phyloP scores from a whole-genome alignment of 768 basidiomycete genomes.

The Lepiota venenata region DNA sequence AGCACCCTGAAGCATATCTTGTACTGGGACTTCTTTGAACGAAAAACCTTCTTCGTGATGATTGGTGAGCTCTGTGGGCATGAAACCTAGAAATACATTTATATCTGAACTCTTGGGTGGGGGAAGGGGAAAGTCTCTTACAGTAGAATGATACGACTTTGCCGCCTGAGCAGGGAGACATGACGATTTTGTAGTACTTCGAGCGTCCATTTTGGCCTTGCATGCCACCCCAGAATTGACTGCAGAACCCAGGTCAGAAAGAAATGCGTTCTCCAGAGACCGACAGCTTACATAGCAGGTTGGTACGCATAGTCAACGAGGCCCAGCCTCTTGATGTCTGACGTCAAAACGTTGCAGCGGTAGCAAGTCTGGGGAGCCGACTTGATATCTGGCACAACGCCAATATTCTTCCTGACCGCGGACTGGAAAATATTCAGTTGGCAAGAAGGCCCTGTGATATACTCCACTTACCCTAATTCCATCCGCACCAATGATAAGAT shows the following conservation, averaged over 20 bases:
- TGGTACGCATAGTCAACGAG: conserved; percentile 26
- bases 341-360: conserved; percentile 26
- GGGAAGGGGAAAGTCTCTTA: conserved; percentile 2
- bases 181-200: conserved; percentile 32
- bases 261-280: background rate
- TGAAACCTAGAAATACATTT: conserved; percentile 20
- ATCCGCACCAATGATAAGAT: conserved; percentile 30
- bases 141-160: conserved; percentile 30
- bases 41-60: conserved; percentile 29
- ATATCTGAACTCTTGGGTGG: background rate
- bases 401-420: conserved; percentile 22
- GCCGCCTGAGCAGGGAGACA: conserved; percentile 26
- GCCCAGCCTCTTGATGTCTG: conserved; percentile 25
- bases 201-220: conserved; percentile 23
- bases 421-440: conserved; percentile 15
- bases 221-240: conserved; percentile 31
- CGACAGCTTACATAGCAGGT: conserved; percentile 25
- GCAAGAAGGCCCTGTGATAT: background rate
- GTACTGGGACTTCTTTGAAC: conserved; percentile 27
- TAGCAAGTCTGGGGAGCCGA: conserved; percentile 31
- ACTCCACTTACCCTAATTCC: conserved; percentile 24
- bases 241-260: conserved; percentile 1
- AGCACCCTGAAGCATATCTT: conserved; percentile 23
- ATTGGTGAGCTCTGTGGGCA: conserved; percentile 30
- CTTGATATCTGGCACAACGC: conserved; percentile 24